Base-by-base conservation (phyloP, 2,329 filamentous ascomycete species). In the Paecilomyces formosus region DNA sequence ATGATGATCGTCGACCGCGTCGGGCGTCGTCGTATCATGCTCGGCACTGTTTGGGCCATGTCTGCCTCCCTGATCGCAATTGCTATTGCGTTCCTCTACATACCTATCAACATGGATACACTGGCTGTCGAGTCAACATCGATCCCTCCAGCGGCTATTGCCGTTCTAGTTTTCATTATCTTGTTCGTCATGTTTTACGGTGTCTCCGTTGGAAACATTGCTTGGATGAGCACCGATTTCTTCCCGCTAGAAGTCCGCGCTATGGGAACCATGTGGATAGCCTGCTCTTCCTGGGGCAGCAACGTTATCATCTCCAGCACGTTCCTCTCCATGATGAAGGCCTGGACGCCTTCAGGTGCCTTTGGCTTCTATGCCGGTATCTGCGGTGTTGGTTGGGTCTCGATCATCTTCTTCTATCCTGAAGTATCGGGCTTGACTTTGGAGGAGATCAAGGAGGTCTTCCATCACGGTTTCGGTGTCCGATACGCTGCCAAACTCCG, bases 271-370 rank as follows among this genome's bases (percentile, higher is more conserved):
- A 81, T 80, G 76, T 74, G 78, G 72, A 70, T 79, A 52, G 80
- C 78, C 3, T 75, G 78, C 63, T 76, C 74, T 4, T 76, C 71
- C 65, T 79, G 77, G 79, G 75, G 73, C 9, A 74, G 68, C 57
- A 81, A 81, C 63, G 74, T 82, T 59, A 80, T 82, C 57, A 75
- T 82, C 53, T 70, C 78, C 7, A 79, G 76, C 2, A 81, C 78
- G 0, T 82, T 82, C 67, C 65, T 82, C 12, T 78, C 74, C 28
- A 75, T 75, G 74, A 81, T 81, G 74, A 74, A 82, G 60, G 68
- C 68, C n/a, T 78, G 75, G 57, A 81, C 79, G 0, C 78, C 79
- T 0, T 77, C 73, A 2, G 80, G 80, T 0, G 76, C 79, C 0
- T 83, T 82, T 60, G 79, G 79, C 39, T 45, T 81, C 31, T 82